Percentiles rank a stretch among this genome's conserved stretches.
These are phyloP conservation scores for Fusarium sterilihyphosum DNA, from an alignment of 2,329 filamentous ascomycete species.

Conservation along the genomic window DNA sequence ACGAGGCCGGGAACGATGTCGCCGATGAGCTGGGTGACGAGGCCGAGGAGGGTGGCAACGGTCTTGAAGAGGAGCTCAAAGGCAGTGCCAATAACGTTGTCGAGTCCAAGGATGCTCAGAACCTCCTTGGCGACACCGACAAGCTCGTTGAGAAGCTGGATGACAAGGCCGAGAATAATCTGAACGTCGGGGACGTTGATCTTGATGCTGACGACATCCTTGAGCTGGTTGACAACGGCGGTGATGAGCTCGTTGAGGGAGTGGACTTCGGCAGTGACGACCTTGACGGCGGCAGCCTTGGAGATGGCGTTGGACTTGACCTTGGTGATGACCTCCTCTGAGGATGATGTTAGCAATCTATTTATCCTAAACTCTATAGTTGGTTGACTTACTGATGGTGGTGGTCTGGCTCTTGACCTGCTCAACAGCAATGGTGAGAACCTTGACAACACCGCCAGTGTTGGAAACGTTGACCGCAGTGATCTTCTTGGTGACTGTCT, in stretches of 20 bases:
- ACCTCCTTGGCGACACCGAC: slow-evolving; percentile 10
- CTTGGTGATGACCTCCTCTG: slow-evolving; percentile 11
- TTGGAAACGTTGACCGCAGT: slow-evolving; percentile 1
- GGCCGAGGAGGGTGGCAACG: slow-evolving; percentile 7
- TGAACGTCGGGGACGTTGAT: slow-evolving; percentile 14
- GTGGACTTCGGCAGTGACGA: background rate
- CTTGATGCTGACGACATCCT: slow-evolving; percentile 9
- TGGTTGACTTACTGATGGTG: slow-evolving; percentile 1
- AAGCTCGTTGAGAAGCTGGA: slow-evolving; percentile 19
- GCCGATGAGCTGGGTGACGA: slow-evolving; percentile 17
- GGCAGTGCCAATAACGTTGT: slow-evolving; percentile 5
- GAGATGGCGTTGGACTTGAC: slow-evolving; percentile 12
- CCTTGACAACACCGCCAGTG: slow-evolving; percentile 17
- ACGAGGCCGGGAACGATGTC: slow-evolving; percentile 24
- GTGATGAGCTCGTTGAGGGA: slow-evolving; percentile 16
- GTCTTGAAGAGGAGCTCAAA: slow-evolving; percentile 13
- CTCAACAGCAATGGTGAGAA: slow-evolving; percentile 17
- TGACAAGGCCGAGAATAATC: slow-evolving; percentile 14
- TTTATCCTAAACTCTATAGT: fast-evolving
- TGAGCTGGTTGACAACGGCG: slow-evolving; percentile 18
- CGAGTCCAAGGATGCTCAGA: background rate
- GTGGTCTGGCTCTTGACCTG: slow-evolving; percentile 10
- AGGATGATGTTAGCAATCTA: background rate
- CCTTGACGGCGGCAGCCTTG: slow-evolving; percentile 11
- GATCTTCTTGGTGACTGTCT: slow-evolving; percentile 28